Conservation (phyloP, 176 grass and related monocot genomes). For the Panicum miliaceum region DNA sequence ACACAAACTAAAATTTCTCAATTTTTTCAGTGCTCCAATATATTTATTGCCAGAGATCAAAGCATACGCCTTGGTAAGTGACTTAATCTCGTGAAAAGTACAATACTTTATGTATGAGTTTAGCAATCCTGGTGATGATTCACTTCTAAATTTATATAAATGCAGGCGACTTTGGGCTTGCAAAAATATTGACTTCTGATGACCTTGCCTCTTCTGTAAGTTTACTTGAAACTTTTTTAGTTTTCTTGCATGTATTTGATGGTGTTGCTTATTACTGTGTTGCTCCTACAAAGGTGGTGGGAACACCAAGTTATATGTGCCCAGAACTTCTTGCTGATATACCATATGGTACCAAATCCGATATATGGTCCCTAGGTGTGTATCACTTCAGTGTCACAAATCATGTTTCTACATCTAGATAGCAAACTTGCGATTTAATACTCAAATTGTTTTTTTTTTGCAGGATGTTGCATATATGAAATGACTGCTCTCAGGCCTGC, state of each 20-base stretch:
- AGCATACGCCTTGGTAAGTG: constrained; percentile 88
- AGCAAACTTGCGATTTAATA: constrained; percentile 17
- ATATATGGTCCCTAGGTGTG: constrained; percentile 96
- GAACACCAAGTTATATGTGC: constrained; percentile 98
- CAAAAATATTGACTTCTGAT: constrained; percentile 90
- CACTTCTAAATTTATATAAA: constrained; percentile 35
- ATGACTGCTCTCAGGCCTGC: constrained; percentile 88
- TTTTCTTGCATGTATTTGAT: constrained; percentile 4
- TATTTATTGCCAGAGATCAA: constrained; percentile 92
- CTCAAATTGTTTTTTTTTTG: constrained; percentile 11
- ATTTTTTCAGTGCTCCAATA: constrained; percentile 95
- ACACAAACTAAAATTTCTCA: constrained; percentile 18
- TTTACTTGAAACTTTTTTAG: constrained; percentile 29
- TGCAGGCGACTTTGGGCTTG: constrained; percentile 94
- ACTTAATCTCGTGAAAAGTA: constrained; percentile 25
- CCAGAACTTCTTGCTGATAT: constrained; percentile 97
- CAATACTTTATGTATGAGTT: constrained; percentile 41
- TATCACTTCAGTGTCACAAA: constrained; percentile 21
- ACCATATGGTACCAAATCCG: constrained; percentile 96
- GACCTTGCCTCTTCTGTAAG: constrained; percentile 95
- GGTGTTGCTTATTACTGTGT: constrained; percentile 44
- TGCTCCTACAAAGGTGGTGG: constrained; percentile 70
- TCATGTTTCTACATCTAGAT: constrained; percentile 28
- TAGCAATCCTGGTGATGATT: constrained; percentile 15
- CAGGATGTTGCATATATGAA: constrained; percentile 99